Conservation (phyloP, 2,329 filamentous ascomycete genomes). For the Fusarium bactridioides region DNA sequence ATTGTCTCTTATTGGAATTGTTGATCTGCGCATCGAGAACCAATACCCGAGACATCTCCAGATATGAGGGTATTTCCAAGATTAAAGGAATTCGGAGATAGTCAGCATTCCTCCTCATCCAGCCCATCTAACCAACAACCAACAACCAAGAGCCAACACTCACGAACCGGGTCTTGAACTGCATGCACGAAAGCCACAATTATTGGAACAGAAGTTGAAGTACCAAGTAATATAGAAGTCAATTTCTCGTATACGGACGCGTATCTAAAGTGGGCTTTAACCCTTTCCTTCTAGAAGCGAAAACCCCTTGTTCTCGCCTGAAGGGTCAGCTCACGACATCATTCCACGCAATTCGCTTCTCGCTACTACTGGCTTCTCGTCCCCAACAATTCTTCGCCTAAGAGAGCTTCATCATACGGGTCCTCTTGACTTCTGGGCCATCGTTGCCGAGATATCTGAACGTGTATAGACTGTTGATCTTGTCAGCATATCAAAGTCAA, state of each 20-base stretch:
- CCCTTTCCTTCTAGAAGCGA: neutral
- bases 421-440: slow-evolving; percentile 12
- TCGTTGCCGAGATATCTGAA: slow-evolving; percentile 9
- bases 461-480: neutral
- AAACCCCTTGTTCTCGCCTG: neutral
- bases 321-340: neutral
- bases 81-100: neutral
- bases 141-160: neutral
- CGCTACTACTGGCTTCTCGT: neutral
- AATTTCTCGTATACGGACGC: neutral
- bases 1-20: neutral
- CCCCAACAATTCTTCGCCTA: neutral
- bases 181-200: neutral
- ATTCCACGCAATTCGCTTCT: neutral
- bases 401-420: slow-evolving; percentile 18
- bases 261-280: neutral
- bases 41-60: neutral
- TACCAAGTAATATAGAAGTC: neutral
- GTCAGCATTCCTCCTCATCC: neutral
- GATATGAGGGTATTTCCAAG: neutral
- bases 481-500: neutral
- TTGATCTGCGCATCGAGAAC: neutral
- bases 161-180: too few species aligned
- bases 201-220: neutral
- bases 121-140: neutral